These are phyloP conservation scores for Plasmodium fragile DNA, from an alignment of 169 alveolate species.

Conservation along the genomic window DNA sequence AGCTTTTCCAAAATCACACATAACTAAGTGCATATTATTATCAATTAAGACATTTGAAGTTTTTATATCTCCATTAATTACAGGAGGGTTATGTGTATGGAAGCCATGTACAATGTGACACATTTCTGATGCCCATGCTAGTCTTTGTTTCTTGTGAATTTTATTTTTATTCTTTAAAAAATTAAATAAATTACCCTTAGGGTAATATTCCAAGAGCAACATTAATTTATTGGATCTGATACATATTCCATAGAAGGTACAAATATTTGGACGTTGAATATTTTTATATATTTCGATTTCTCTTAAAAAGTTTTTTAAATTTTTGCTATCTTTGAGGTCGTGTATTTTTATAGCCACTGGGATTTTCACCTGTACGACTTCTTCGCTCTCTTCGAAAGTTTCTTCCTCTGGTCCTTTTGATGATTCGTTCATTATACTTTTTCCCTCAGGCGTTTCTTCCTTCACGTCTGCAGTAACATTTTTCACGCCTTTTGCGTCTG, in stretches of 20 bases:
- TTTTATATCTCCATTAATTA: conserved; percentile 75
- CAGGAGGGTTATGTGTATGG: conserved; percentile 69
- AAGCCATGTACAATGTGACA: conserved; percentile 49
- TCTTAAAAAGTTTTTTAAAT: conserved; percentile 71
- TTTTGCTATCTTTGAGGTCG: conserved; percentile 53
- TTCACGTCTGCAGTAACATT: background rate
- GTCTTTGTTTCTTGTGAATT: conserved; percentile 60
- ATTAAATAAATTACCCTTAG: conserved; percentile 71
- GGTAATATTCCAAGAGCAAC: conserved; percentile 63
- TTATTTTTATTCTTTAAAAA: conserved; percentile 68
- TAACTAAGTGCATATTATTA: conserved; percentile 62
- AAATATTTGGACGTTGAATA: conserved; percentile 43
- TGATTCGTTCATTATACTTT: background rate
- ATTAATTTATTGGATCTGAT: conserved; percentile 41
- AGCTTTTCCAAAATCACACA: conserved; percentile 77
- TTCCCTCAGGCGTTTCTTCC: background rate
- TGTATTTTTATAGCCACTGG: conserved; percentile 75
- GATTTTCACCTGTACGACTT: conserved; percentile 11
- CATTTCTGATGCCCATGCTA: conserved; percentile 59
- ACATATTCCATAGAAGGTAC: conserved; percentile 72
- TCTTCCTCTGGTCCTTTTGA: background rate
- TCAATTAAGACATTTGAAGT: conserved; percentile 72
- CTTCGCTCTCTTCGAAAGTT: background rate
- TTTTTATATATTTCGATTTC: conserved; percentile 76
- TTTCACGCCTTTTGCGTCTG: background rate